Conservation (phyloP, 371 early-diverging fungal genomes). For the Rhizopus microsporus region DNA sequence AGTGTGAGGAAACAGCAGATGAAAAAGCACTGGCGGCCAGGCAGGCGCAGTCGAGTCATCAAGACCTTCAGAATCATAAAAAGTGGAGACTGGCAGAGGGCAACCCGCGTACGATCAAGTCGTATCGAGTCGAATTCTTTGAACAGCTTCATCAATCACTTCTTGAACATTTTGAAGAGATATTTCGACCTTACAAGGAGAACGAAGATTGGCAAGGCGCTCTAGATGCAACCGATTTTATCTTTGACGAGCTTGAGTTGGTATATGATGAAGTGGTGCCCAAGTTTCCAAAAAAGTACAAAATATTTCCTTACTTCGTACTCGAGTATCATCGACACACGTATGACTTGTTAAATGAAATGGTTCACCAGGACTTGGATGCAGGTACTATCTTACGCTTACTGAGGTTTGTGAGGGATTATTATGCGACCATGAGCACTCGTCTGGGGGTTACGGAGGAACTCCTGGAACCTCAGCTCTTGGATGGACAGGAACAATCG, state of each 20-base stretch:
- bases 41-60: conserved; percentile 57
- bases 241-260: conserved; percentile 86
- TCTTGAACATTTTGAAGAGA: conserved; percentile 55
- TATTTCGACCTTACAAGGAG: conserved; percentile 53
- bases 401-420: conserved; percentile 89
- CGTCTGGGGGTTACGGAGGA: conserved; percentile 89
- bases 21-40: conserved; percentile 69
- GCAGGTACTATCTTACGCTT: conserved; percentile 80
- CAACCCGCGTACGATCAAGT: conserved; percentile 67
- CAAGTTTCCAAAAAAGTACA: conserved; percentile 87
- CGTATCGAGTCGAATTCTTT: conserved; percentile 76
- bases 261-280: conserved; percentile 87
- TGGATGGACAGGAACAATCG: conserved; percentile 91
- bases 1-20: conserved; percentile 86
- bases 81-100: conserved; percentile 61
- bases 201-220: conserved; percentile 57
- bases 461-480: conserved; percentile 83
- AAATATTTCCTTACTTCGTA: conserved; percentile 89
- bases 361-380: conserved; percentile 75
- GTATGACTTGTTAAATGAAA: conserved; percentile 71
- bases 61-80: conserved; percentile 53
- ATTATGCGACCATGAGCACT: conserved; percentile 84
- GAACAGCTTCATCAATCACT: conserved; percentile 75
- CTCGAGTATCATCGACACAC: conserved; percentile 92
- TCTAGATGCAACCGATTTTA: conserved; percentile 72